Evolutionary conservation across 2,329 filamentous ascomycete genomes (phyloP).

Genomic region (Fusarium hainanense): DNA sequence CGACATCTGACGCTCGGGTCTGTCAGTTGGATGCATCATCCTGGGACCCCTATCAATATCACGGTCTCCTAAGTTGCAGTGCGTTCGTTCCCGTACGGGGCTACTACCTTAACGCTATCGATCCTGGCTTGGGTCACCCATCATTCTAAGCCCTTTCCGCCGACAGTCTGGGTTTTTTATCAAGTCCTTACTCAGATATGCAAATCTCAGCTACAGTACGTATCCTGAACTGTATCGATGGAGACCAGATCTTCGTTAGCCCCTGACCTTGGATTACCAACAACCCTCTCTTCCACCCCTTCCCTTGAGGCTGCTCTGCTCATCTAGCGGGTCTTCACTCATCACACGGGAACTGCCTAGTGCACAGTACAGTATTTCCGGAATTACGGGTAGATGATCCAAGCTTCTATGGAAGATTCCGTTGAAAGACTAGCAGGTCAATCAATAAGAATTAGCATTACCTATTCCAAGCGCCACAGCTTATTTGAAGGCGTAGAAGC

Average conservation of each 20-base stretch:
- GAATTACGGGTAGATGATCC: constrained; percentile 1
- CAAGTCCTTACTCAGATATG: constrained; percentile 22
- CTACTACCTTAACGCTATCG: constrained; percentile 30
- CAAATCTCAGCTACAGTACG: constrained; percentile 28
- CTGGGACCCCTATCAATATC: constrained; percentile 31
- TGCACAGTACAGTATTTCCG: constrained; percentile 4
- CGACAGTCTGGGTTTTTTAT: constrained; percentile 20
- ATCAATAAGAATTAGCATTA: constrained; percentile 12
- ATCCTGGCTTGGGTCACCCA: constrained; percentile 30
- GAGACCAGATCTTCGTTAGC: constrained; percentile 38
- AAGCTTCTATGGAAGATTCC: constrained; percentile 13
- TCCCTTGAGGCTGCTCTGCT: constrained; percentile 8
- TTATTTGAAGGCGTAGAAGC: constrained; percentile 12
- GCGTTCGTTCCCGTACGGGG: constrained; percentile 38
- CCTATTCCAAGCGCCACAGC: constrained; percentile 12
- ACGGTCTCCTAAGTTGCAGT: constrained; percentile 25
- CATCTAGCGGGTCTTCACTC: neutral
- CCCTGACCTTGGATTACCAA: constrained; percentile 1
- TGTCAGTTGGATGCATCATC: constrained; percentile 17
- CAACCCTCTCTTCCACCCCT: constrained; percentile 12
- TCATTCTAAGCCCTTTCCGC: constrained; percentile 39
- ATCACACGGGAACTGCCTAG: constrained; percentile 6
- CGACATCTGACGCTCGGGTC: constrained; percentile 21
- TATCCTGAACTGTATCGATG: constrained; percentile 33
- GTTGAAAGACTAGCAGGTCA: constrained; percentile 17